Conservation (phyloP, 768 basidiomycete species). For the Cystoderma amianthinum region DNA sequence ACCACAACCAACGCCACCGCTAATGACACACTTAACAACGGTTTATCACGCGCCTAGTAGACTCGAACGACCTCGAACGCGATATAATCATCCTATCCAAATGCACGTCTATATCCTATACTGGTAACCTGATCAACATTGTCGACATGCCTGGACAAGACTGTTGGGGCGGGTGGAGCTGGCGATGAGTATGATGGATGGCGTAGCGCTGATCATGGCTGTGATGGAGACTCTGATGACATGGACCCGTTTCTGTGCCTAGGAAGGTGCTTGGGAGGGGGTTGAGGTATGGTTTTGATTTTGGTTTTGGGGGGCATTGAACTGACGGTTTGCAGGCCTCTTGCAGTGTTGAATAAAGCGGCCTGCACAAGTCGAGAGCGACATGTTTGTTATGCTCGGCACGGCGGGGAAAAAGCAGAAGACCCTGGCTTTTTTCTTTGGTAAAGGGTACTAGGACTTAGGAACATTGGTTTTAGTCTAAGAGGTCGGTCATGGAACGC, state of each 20-base stretch:
- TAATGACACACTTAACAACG: conserved; percentile 26
- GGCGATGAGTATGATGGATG: conserved; percentile 55
- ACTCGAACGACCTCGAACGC: conserved; percentile 46
- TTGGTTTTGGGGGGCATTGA: too few relatives aligned
- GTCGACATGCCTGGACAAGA: conserved; percentile 60
- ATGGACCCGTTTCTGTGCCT: conserved; percentile 47
- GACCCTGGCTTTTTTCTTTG: too few relatives aligned
- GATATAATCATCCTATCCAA: conserved; percentile 59
- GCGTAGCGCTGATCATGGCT: conserved; percentile 50
- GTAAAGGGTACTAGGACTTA: too few relatives aligned
- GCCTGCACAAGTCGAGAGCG: too few relatives aligned
- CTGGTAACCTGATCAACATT: conserved; percentile 46
- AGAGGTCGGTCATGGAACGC: too few relatives aligned
- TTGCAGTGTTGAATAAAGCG: too few relatives aligned
- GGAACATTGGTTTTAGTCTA: too few relatives aligned
- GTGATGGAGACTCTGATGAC: conserved; percentile 58
- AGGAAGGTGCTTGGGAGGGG: conserved; percentile 37
- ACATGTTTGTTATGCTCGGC: too few relatives aligned
- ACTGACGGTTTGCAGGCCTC: too few relatives aligned
- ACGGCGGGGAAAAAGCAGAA: too few relatives aligned
- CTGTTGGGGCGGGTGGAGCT: conserved; percentile 57
- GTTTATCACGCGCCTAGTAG: conserved; percentile 42
- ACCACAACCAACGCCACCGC: conserved; percentile 20
- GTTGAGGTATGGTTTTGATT: conserved; percentile 32
- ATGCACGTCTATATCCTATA: conserved; percentile 45